A percentile compares a stretch with the other conserved stretches of the same genome.
Evolutionary conservation across 2,329 filamentous ascomycete genomes (phyloP).

Genomic region (Calonectria pauciramosa): DNA sequence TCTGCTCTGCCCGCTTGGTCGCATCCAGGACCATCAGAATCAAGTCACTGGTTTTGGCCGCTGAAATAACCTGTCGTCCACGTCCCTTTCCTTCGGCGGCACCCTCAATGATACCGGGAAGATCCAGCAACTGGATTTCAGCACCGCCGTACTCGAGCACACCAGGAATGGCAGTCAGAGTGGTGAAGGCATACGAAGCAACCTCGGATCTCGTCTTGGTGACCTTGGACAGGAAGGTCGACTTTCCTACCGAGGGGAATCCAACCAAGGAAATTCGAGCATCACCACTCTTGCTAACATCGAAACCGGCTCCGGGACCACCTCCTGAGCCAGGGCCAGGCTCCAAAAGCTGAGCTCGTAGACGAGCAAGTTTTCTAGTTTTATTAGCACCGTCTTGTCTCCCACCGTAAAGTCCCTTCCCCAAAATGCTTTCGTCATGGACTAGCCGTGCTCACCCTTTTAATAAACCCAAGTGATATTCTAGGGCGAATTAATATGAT

Average conservation of each 20-base stretch:
- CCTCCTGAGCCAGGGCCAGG: conserved; percentile 84
- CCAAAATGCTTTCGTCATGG: neutral
- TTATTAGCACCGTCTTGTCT: too few relatives aligned
- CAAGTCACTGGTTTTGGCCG: conserved; percentile 97
- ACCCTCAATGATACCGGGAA: conserved; percentile 98
- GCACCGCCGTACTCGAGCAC: conserved; percentile 98
- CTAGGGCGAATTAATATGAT: conserved; percentile 60
- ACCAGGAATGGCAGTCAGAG: conserved; percentile 95
- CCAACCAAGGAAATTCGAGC: conserved; percentile 96
- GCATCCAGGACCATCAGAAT: conserved; percentile 98
- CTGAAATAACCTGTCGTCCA: conserved; percentile 96
- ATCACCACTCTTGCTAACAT: conserved; percentile 96
- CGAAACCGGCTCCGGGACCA: conserved; percentile 87
- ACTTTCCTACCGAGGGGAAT: conserved; percentile 99
- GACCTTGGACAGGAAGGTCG: conserved; percentile 98
- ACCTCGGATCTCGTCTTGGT: conserved; percentile 98
- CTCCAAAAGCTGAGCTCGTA: conserved; percentile 94
- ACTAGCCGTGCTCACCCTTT: conserved; percentile 80
- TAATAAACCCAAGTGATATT: conserved; percentile 97
- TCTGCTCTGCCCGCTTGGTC: conserved; percentile 95
- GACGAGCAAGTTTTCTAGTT: conserved; percentile 89
- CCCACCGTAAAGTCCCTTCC: too few relatives aligned
- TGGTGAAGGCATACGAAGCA: conserved; percentile 97
- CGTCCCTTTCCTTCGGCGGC: conserved; percentile 95
- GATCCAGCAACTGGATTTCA: conserved; percentile 97